phyloP scores from a whole-genome alignment of 306 rosid species.

The Abrus precatorius region DNA sequence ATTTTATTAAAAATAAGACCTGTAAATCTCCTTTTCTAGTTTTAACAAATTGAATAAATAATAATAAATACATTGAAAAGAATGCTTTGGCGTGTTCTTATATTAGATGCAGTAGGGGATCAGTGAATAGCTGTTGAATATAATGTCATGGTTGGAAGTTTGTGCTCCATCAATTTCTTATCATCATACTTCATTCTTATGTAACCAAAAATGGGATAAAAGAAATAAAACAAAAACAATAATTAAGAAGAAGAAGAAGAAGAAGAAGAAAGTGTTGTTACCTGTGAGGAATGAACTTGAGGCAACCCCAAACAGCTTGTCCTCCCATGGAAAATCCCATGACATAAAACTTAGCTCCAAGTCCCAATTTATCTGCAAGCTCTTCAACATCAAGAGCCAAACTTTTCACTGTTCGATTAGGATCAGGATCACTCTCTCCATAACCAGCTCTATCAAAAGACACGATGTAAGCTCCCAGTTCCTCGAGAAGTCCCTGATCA shows the following conservation, averaged over 20 bases:
- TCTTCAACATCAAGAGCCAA: constrained; percentile 62
- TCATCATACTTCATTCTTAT: too few species aligned
- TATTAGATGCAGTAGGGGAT: too few species aligned
- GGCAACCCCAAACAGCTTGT: constrained; percentile 59
- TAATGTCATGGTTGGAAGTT: too few species aligned
- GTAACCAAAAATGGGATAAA: not conserved
- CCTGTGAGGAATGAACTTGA: constrained; percentile 62
- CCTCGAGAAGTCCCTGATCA: constrained; percentile 54
- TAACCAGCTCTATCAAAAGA: constrained; percentile 64
- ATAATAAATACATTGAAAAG: too few species aligned
- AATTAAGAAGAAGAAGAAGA: too few species aligned
- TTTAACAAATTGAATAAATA: too few species aligned
- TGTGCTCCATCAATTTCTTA: too few species aligned
- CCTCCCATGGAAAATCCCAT: constrained; percentile 63
- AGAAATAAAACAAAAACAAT: not conserved
- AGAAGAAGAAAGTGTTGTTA: not conserved
- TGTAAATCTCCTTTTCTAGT: too few species aligned
- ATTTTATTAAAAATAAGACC: too few species aligned
- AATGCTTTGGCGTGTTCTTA: too few species aligned
- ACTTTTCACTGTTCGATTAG: constrained; percentile 42
- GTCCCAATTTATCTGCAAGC: constrained; percentile 57
- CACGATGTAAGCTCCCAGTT: constrained; percentile 52
- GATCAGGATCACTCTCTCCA: constrained; percentile 65
- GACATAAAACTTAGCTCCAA: constrained; percentile 57
- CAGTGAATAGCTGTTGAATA: too few species aligned